Evolutionary conservation across 805 yeast species (phyloP), one percentile per base, ranked within the genome.

Genomic region (Blastobotrys terrestris): DNA sequence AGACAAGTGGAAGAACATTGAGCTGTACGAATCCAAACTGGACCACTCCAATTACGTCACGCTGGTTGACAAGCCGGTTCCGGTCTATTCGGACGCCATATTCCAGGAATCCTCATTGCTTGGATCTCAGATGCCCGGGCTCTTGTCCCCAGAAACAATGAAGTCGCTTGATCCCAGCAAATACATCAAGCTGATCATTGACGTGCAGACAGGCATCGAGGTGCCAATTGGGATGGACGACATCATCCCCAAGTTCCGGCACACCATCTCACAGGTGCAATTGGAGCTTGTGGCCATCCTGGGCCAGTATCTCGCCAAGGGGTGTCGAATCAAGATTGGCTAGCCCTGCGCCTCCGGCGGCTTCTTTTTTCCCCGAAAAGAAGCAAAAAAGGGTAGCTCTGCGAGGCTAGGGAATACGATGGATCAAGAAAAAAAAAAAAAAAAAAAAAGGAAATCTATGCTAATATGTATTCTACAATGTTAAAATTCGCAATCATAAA

Each of bases 401-500:
- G n/a, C n/a, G n/a, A n/a, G 39, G 39, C 39, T 8, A 31, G 39
- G 7, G 39, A 8, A 31, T 31, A 7, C 14, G 39, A 31, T 7
- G 39, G 39, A 8, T 31, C 13, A 31, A 14, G 39, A n/a, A 26
- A 5, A 26, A 26, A 26, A 26, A 26, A 26, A 26, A 26, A 26
- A 26, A 26, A 26, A 26, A 26, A 26, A 26, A 26, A 26, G 11
- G 11, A 39, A 14, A 39, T 39, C n/a, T 39, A 39, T 39, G 42
- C 42, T 13, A 26, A 39, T 39, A 39, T 15, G 42, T 39, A 39
- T 16, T 15, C 44, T 15, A 3, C 8, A n/a, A 2, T 13, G 18
- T n/a, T 18, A 13, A 7, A 5, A 8, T 7, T 13, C 16, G 35
- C 46, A 16, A 43, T 18, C 46, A 47, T n/a, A 87, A 75, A 67